Evolutionary conservation across 2,329 filamentous ascomycete genomes (phyloP).

Genomic region (Alternaria sp.): DNA sequence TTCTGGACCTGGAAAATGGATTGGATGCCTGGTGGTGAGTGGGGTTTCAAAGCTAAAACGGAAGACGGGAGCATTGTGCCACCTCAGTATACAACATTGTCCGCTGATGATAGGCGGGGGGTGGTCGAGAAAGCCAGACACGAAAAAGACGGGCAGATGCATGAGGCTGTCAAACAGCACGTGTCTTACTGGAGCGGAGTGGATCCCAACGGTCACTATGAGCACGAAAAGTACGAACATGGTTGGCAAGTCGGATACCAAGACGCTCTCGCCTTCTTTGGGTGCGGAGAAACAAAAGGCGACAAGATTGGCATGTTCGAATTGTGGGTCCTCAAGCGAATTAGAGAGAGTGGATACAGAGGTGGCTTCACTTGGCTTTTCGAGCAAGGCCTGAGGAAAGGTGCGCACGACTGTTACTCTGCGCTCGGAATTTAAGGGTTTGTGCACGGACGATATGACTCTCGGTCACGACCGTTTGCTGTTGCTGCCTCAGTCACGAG

Average conservation of each 20-base stretch:
- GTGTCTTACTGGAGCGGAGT: constrained; percentile 58
- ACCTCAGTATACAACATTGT: constrained; percentile 41
- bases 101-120: constrained; percentile 17
- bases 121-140: constrained; percentile 50
- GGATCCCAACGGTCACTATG: constrained; percentile 53
- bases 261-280: constrained; percentile 62
- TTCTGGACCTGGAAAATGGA: constrained; percentile 69
- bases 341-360: constrained; percentile 58
- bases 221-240: constrained; percentile 62
- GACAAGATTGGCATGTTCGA: constrained; percentile 65
- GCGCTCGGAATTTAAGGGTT: constrained; percentile 24
- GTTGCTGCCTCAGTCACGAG: neutral
- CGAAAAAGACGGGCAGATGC: constrained; percentile 46
- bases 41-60: constrained; percentile 63
- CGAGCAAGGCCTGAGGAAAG: constrained; percentile 57
- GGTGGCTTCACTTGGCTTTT: constrained; percentile 59
- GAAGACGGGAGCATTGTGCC: constrained; percentile 51
- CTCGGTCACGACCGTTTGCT: neutral
- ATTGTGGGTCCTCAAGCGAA: constrained; percentile 63
- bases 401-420: constrained; percentile 50
- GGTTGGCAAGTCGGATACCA: constrained; percentile 63
- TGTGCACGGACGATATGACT: neutral
- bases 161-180: constrained; percentile 52
- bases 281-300: constrained; percentile 43
- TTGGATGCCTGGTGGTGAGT: constrained; percentile 67